Percentiles rank a stretch among this genome's conserved stretches.
phyloP scores from a whole-genome alignment of 768 basidiomycete genomes.

The Pleurotus tuoliensis region DNA sequence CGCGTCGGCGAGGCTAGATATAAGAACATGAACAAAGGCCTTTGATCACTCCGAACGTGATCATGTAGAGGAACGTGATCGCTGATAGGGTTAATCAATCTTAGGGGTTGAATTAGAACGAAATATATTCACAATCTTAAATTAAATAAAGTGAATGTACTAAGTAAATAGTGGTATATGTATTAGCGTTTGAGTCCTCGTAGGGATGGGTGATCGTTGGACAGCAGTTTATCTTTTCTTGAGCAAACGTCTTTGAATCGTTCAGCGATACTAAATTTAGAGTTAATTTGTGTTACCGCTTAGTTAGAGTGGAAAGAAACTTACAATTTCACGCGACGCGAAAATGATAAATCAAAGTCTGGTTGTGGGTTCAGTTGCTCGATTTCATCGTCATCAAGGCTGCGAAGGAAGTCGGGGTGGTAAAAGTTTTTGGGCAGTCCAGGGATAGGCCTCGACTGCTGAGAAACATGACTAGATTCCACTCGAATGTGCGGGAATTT shows the following conservation, averaged over 20 bases:
- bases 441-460: background rate
- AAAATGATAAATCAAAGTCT: background rate
- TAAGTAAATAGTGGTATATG: too few relatives aligned
- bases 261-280: background rate
- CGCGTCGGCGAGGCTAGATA: too few relatives aligned
- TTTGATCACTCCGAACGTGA: too few relatives aligned
- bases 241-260: background rate
- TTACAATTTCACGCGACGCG: background rate
- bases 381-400: constrained; percentile 2
- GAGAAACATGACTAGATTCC: background rate
- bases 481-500: constrained; percentile 9
- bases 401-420: constrained; percentile 5
- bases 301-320: background rate
- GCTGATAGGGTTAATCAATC: too few relatives aligned
- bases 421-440: constrained; percentile 10
- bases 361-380: constrained; percentile 5
- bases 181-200: too few relatives aligned
- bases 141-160: too few relatives aligned
- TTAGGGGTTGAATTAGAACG: too few relatives aligned
- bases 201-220: background rate
- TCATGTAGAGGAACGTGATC: too few relatives aligned
- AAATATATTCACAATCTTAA: too few relatives aligned
- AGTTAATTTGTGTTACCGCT: background rate
- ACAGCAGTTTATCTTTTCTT: background rate
- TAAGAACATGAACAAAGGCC: too few relatives aligned